These are phyloP conservation scores for Rutstroemia sp. DNA, from an alignment of 2,329 filamentous ascomycete species.

Conservation along the genomic window DNA sequence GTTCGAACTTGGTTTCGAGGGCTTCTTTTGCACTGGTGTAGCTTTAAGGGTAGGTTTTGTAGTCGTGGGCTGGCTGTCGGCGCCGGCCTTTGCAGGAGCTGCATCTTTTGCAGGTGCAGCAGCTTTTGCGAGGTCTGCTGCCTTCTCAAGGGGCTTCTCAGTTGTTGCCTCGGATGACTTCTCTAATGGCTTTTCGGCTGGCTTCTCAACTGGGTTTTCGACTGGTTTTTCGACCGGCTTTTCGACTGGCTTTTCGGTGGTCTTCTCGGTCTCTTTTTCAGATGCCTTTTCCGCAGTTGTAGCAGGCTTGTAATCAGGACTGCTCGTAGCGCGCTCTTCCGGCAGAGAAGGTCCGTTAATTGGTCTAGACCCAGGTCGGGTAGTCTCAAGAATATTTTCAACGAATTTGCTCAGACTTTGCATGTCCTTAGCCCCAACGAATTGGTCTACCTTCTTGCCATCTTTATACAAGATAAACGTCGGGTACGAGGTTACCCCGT, in stretches of 20 bases:
- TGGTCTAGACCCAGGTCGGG: constrained; percentile 74
- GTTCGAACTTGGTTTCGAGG: constrained; percentile 42
- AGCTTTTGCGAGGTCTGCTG: background rate
- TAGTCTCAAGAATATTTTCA: constrained; percentile 68
- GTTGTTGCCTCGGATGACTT: background rate
- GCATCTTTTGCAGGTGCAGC: background rate
- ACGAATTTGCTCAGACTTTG: constrained; percentile 59
- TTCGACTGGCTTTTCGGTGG: constrained; percentile 14
- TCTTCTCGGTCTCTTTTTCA: constrained; percentile 28
- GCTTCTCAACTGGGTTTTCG: background rate
- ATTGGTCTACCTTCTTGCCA: constrained; percentile 56
- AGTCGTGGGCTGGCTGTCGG: constrained; percentile 5
- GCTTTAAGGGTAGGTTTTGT: constrained; percentile 18
- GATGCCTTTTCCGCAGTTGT: constrained; percentile 17
- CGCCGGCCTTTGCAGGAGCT: background rate
- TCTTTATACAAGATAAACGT: constrained; percentile 75
- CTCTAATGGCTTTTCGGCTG: background rate
- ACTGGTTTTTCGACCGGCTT: background rate
- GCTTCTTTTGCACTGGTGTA: constrained; percentile 34
- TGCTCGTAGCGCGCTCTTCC: constrained; percentile 52
- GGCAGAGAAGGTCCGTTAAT: constrained; percentile 51
- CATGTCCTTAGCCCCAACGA: constrained; percentile 63
- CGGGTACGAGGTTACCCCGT: constrained; percentile 65
- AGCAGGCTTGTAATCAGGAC: constrained; percentile 19
- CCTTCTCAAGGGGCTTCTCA: background rate